Evolutionary conservation across 208 protist species (phyloP), one percentile per base, ranked within the genome.

Genomic region (Histomonas meleagridis): DNA sequence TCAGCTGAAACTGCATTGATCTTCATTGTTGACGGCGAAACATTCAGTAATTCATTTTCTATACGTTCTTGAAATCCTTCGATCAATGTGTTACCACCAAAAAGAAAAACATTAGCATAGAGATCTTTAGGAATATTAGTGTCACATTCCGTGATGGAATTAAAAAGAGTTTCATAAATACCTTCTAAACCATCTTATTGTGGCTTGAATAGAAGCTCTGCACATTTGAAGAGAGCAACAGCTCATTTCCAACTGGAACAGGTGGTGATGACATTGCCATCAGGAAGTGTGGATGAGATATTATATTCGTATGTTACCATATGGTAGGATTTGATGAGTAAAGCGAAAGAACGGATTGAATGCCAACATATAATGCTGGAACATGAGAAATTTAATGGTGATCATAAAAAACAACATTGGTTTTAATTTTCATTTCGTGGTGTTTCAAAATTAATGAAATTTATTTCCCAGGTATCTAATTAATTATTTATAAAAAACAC

Each of bases 281-380:
- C 81, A 40, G 81, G 81, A 40, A 91, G 32, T 43, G 81, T 91
- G 18, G 7, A 81, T 23, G 40, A 81, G 57, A 94, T 94, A 53
- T 96, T 93, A 91, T 60, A 91, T 91, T 62, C 81, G 9, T 60
- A 51, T 91, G 23, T 40, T n/a, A n/a, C n/a, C n/a, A n/a, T n/a
- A n/a, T n/a, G n/a, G 95, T 97, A 92, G 96, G 95, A 72, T 96
- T 96, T 46, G 95, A 96, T 21, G 96, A 95, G 94, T 97, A 97
- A 35, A 99, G 95, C 0, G 97, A 97, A 26, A 99, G 95, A 86
- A 99, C 97, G 53, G 97, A 96, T 94, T 98, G 97, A 90, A 98
- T 97, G 43, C 95, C 95, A 90, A 98, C 91, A 90, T 95, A 95
- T 92, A 96, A 93, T 69, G 95, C 95, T 55, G 94, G 95, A 18